Conservation (phyloP, 1,284 basidiomycete genomes). For the Heterobasidion irregulare region DNA sequence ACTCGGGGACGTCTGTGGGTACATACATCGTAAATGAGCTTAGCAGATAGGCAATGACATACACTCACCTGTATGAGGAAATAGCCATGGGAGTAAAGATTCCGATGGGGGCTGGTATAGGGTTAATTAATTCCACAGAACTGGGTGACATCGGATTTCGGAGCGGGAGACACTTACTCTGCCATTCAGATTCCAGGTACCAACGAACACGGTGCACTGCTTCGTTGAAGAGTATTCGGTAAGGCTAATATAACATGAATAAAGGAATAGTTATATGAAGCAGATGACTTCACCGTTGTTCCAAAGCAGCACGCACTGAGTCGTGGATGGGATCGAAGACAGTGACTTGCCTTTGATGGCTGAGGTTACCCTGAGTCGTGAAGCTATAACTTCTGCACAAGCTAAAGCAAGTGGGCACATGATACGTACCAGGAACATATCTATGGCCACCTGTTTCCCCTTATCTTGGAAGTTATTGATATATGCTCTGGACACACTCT, state of each 20-base stretch:
- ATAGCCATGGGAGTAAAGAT: slow-evolving; percentile 85
- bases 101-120: slow-evolving; percentile 63
- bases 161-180: slow-evolving; percentile 37
- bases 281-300: slow-evolving; percentile 40
- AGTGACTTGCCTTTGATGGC: slow-evolving; percentile 78
- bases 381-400: slow-evolving; percentile 1
- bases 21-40: slow-evolving; percentile 9
- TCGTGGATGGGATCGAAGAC: slow-evolving; percentile 96
- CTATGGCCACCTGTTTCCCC: slow-evolving; percentile 90
- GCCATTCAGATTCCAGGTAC: slow-evolving; percentile 97
- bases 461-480: slow-evolving; percentile 99
- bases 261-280: slow-evolving; percentile 3
- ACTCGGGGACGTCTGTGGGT: slow-evolving; percentile 50
- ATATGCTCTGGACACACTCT: slow-evolving; percentile 91
- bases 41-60: not conserved
- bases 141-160: slow-evolving; percentile 8
- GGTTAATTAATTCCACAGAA: not conserved
- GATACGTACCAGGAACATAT: slow-evolving; percentile 78
- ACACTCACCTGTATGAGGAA: slow-evolving; percentile 65
- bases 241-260: slow-evolving; percentile 34
- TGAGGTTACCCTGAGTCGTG: slow-evolving; percentile 77
- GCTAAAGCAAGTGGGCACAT: not conserved
- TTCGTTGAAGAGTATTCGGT: slow-evolving; percentile 82
- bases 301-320: slow-evolving; percentile 64
- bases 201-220: slow-evolving; percentile 71